Conservation (phyloP, 1,139 yeast species). For the Tardiomyces digboiensis region DNA sequence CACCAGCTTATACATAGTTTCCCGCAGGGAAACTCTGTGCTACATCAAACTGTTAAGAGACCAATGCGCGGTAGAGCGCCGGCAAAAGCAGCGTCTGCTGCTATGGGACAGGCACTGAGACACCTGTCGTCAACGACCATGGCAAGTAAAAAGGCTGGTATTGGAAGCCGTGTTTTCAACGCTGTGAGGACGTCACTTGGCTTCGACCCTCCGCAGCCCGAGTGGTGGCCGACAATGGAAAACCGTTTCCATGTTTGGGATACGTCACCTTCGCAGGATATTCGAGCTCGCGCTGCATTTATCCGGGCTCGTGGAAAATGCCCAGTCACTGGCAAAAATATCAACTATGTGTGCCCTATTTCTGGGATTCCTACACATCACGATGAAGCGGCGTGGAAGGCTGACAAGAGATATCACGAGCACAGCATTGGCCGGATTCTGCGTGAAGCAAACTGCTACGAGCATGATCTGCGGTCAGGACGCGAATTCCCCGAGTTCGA, state of each 20-base stretch:
- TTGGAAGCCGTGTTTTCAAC: not conserved
- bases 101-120: not conserved
- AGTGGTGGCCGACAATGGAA: conserved; percentile 53
- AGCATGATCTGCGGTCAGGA: conserved; percentile 91
- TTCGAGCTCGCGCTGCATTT: conserved; percentile 85
- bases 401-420: conserved; percentile 63
- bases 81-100: not conserved
- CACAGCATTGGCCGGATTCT: conserved; percentile 59
- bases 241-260: conserved; percentile 83
- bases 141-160: not conserved
- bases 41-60: no score
- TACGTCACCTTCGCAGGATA: conserved; percentile 78
- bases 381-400: conserved; percentile 80
- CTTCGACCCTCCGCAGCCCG: conserved; percentile 51
- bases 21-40: no score
- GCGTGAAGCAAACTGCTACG: conserved; percentile 83
- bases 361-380: conserved; percentile 98
- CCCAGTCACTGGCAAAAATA: conserved; percentile 78
- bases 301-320: conserved; percentile 84
- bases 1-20: no score
- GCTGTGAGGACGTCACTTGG: conserved; percentile 41
- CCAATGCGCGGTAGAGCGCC: not conserved
- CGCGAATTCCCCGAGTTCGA: conserved; percentile 92
- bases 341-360: conserved; percentile 80
- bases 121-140: not conserved